Conservation (phyloP, 1,284 basidiomycete species). For the Trametes polyzona region DNA sequence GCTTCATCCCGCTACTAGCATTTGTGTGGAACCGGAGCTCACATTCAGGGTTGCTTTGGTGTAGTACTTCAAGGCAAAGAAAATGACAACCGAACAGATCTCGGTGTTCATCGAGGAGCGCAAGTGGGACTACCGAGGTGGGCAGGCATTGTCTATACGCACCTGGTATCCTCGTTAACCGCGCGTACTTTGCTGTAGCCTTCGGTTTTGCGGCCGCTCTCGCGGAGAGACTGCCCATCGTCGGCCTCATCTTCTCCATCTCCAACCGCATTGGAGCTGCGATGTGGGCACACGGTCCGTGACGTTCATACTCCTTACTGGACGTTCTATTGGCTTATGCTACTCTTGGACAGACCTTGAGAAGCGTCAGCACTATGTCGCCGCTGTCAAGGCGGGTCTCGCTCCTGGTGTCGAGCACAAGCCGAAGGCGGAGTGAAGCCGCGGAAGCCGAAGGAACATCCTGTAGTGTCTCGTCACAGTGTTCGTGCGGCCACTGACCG, state of each 20-base stretch:
- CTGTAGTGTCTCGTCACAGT: too few species aligned
- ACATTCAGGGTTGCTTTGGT: too few species aligned
- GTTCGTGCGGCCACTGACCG: too few species aligned
- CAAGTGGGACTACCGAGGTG: constrained; percentile 84
- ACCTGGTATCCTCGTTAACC: background rate
- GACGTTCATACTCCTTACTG: too few species aligned
- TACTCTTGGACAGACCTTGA: constrained; percentile 60
- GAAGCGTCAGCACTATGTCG: constrained; percentile 76
- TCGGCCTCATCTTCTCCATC: constrained; percentile 80
- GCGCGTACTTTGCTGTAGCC: constrained; percentile 42
- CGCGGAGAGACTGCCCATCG: constrained; percentile 76
- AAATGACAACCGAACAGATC: constrained; percentile 71
- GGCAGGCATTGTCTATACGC: background rate
- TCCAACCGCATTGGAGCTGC: constrained; percentile 88
- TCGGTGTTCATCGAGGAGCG: constrained; percentile 84
- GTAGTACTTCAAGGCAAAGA: constrained; percentile 86
- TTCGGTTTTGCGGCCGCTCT: constrained; percentile 84
- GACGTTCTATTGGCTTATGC: background rate
- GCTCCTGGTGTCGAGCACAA: constrained; percentile 4
- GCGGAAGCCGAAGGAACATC: too few species aligned
- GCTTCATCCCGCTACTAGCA: constrained; percentile 23
- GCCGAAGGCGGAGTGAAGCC: constrained; percentile 11
- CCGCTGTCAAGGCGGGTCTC: constrained; percentile 29
- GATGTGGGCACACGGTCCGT: constrained; percentile 87
- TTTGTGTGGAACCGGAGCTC: too few species aligned